Percentiles rank a stretch among this genome's conserved stretches.
phyloP scores from a whole-genome alignment of 495 filamentous ascomycete species.

The Viridothelium virens region DNA sequence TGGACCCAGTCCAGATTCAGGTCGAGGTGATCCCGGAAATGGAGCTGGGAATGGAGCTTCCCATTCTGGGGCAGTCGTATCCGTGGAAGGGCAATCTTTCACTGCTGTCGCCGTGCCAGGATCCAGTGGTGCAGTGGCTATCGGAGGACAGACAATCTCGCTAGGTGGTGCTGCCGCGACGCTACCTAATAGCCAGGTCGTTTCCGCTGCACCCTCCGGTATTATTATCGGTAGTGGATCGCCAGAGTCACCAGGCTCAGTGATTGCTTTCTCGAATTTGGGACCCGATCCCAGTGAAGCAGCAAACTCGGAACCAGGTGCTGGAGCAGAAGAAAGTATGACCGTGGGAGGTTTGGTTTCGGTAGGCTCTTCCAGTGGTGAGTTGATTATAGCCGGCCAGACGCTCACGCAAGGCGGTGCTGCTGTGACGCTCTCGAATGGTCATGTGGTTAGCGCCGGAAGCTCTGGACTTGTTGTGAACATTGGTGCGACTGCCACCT shows the following conservation, averaged over 20 bases:
- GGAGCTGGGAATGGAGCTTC: not conserved
- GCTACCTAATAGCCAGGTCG: not conserved
- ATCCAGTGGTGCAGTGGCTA: not conserved
- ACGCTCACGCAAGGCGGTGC: constrained; percentile 1
- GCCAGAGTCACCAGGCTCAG: not conserved
- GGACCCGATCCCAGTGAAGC: not conserved
- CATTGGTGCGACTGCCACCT: not conserved
- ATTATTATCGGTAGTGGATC: not conserved
- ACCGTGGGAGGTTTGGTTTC: not conserved
- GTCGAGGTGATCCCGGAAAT: not conserved
- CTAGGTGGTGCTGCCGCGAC: constrained; percentile 3
- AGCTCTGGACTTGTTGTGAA: not conserved
- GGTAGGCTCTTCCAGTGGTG: not conserved
- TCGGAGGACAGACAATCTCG: not conserved
- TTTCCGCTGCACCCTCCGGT: not conserved
- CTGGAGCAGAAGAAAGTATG: not conserved
- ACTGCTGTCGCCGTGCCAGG: not conserved
- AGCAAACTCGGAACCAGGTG: not conserved
- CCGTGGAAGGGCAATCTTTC: not conserved
- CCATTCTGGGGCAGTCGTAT: not conserved
- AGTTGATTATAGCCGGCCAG: not conserved
- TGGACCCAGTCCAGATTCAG: not conserved
- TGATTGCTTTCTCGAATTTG: not conserved
- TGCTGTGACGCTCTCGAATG: not conserved
- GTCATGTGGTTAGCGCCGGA: constrained; percentile 10